Evolutionary conservation across 192 early-diverging fungal genomes (phyloP), one percentile per base, ranked within the genome.

Genomic region (Kickxella alabastrina): DNA sequence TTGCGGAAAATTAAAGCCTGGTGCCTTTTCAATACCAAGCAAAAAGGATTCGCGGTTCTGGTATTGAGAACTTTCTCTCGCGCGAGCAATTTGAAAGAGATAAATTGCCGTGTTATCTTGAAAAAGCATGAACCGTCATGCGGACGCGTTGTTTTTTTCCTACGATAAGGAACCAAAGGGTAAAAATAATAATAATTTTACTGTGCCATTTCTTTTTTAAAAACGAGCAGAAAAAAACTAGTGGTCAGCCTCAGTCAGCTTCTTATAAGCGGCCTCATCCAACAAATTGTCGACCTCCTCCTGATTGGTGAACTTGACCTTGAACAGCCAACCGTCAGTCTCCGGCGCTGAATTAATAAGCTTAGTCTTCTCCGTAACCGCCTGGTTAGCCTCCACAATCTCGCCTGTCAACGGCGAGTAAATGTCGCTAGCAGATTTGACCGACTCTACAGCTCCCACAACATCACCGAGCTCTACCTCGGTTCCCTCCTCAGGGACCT

Each of bases 341-440:
- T 90, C 90, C 14, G 92, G 80, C 40, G 64, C 60, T 12, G 62
- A 58, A 82, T 94, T 95, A 71, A 95, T 83, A 62, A 92, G 69
- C 28, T 70, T 73, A n/a, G 91, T 88, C 43, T 88, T 79, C 24
- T 75, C 74, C 27, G 51, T 64, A 41, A 97, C 80, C 0, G 28
- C 50, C 10, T 58, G 45, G 73, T 97, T 97, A 62, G 84, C 80
- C 45, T 84, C 88, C 39, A 90, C 77, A 48, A 97, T 81, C 46
- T 85, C 80, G 46, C 95, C 95, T 43, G 79, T 68, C 22, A 92
- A 68, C 48, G 95, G 95, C 19, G 92, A 79, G 60, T 89, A 92
- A 34, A 97, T 85, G 52, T 97, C 95, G 52, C 80, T 84, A 37
- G 92, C 90, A 45, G 95, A 93, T 82, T 97, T 97, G 63, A 97